These are phyloP conservation scores for Rhizopogon roseolus DNA, from an alignment of 768 basidiomycete genomes.

Conservation along the genomic window DNA sequence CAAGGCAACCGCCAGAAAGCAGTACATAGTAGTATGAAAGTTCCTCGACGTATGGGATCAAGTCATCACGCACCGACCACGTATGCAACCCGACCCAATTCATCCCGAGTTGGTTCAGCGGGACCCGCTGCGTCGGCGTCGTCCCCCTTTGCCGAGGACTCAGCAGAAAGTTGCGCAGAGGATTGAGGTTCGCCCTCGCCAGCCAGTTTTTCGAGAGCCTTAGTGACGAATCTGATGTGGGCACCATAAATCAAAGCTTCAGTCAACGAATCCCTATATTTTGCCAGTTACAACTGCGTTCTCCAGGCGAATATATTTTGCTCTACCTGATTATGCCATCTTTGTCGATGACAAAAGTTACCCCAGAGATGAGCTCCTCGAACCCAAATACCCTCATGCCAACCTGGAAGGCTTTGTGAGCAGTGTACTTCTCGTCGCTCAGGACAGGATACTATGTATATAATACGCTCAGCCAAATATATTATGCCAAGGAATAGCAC, in stretches of 20 bases:
- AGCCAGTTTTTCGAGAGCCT: constrained; percentile 51
- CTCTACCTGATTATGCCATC: constrained; percentile 62
- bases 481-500: constrained; percentile 1
- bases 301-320: not conserved
- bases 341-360: constrained; percentile 74
- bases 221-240: constrained; percentile 68
- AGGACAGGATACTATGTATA: constrained; percentile 65
- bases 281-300: not conserved
- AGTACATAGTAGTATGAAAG: not conserved
- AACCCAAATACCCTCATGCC: constrained; percentile 67
- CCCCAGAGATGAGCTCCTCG: constrained; percentile 41
- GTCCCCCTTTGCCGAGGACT: not conserved
- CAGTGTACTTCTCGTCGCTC: constrained; percentile 62
- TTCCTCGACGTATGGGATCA: not conserved
- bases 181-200: constrained; percentile 5
- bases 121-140: not conserved
- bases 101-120: constrained; percentile 9
- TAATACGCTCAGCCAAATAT: not conserved
- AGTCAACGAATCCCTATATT: constrained; percentile 50
- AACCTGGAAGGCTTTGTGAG: constrained; percentile 60
- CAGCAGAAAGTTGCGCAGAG: too few species aligned
- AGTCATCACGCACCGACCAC: constrained; percentile 13
- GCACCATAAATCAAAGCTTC: constrained; percentile 58
- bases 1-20: not conserved
- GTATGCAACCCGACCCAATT: constrained; percentile 17